These are phyloP conservation scores for Fusarium agapanthi DNA, from an alignment of 2,329 filamentous ascomycete species.

Conservation along the genomic window DNA sequence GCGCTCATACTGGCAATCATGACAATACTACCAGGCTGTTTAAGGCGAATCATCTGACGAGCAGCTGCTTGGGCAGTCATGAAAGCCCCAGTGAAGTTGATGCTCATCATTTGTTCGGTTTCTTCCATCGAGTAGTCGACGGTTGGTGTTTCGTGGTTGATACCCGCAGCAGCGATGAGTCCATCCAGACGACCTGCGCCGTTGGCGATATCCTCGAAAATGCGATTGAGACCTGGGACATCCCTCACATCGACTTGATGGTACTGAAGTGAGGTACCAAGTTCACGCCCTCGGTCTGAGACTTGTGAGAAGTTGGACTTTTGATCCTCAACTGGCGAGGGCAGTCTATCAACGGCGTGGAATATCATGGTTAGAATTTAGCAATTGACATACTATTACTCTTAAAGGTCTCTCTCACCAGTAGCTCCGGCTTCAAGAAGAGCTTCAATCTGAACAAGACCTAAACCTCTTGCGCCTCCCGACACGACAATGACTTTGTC, in stretches of 20 bases:
- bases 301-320: constrained; percentile 70
- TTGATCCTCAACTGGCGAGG: constrained; percentile 55
- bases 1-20: constrained; percentile 78
- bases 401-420: constrained; percentile 49
- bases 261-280: constrained; percentile 76
- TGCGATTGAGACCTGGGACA: constrained; percentile 70
- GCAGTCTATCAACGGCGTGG: constrained; percentile 71
- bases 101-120: constrained; percentile 79
- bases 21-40: constrained; percentile 68
- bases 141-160: constrained; percentile 85
- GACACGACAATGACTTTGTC: constrained; percentile 80
- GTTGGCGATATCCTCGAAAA: constrained; percentile 74
- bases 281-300: constrained; percentile 69
- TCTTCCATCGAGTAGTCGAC: constrained; percentile 82
- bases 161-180: constrained; percentile 73
- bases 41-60: constrained; percentile 72
- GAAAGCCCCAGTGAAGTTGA: constrained; percentile 87
- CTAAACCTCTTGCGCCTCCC: constrained; percentile 79
- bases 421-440: constrained; percentile 81
- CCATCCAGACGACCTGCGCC: constrained; percentile 80
- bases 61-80: constrained; percentile 91
- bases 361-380: constrained; percentile 53
- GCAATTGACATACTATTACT: not conserved
- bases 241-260: constrained; percentile 83
- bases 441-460: constrained; percentile 80